phyloP scores from a whole-genome alignment of 192 early-diverging fungal species.

The Coemansia javaensis region DNA sequence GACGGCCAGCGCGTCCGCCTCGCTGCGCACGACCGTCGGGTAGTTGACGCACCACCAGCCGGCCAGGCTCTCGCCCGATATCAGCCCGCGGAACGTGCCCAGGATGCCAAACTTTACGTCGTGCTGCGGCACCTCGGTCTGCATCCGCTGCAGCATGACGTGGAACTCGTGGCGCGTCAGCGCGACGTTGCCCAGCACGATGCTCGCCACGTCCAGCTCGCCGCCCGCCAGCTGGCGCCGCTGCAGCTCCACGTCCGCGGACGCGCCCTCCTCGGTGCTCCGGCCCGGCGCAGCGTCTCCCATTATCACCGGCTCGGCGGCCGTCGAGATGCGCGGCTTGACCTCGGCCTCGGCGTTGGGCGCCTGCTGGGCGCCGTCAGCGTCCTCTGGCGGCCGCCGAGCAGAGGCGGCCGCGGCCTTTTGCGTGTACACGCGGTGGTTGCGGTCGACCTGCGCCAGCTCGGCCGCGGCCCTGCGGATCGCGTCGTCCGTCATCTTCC shows the following conservation, averaged over 20 bases:
- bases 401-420: conserved; percentile 42
- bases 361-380: conserved; percentile 11
- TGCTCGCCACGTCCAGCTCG: conserved; percentile 42
- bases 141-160: conserved; percentile 59
- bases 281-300: neutral
- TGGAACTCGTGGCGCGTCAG: conserved; percentile 60
- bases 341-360: conserved; percentile 27
- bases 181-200: conserved; percentile 55
- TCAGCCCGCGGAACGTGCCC: conserved; percentile 58
- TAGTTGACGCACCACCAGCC: conserved; percentile 69
- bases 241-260: conserved; percentile 25
- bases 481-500: conserved; percentile 45
- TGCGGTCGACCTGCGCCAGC: conserved; percentile 39
- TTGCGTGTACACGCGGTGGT: conserved; percentile 45
- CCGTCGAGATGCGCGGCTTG: conserved; percentile 28
- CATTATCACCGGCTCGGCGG: neutral
- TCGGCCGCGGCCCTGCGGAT: conserved; percentile 33
- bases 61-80: conserved; percentile 62
- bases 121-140: conserved; percentile 54
- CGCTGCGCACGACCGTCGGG: conserved; percentile 54
- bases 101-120: conserved; percentile 68
- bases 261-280: conserved; percentile 19
- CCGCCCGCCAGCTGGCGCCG: conserved; percentile 19
- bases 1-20: conserved; percentile 59
- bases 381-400: conserved; percentile 26